Percentiles rank a stretch among this genome's conserved stretches.
Evolutionary conservation across 2,329 filamentous ascomycete genomes (phyloP).

Genomic region (Cytospora mali): DNA sequence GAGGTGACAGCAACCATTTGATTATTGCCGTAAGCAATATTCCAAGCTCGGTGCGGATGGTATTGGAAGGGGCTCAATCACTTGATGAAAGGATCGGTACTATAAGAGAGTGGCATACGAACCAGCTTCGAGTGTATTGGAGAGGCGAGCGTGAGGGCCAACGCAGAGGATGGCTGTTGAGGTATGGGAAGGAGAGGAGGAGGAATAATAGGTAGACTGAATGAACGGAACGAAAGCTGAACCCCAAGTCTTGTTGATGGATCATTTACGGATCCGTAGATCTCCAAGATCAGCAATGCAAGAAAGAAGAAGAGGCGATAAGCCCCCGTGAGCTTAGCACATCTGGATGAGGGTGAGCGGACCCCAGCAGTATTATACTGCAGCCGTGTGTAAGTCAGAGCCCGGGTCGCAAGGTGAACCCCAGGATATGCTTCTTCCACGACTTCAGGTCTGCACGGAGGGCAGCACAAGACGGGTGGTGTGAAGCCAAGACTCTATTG

Average conservation of each 20-base stretch:
- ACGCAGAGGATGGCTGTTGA: not conserved
- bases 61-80: not conserved
- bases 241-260: not conserved
- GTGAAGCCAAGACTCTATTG: slow-evolving; percentile 19
- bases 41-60: not conserved
- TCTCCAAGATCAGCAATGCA: slow-evolving; percentile 4
- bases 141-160: not conserved
- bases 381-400: slow-evolving; percentile 12
- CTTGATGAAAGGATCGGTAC: not conserved
- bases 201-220: not conserved
- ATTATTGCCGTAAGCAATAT: not conserved
- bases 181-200: not conserved
- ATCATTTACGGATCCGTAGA: slow-evolving; percentile 7
- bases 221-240: slow-evolving; percentile 7
- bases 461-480: slow-evolving; percentile 24
- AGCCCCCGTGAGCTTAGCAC: slow-evolving; percentile 6
- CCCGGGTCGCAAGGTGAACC: slow-evolving; percentile 20
- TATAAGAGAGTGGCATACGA: not conserved
- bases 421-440: slow-evolving; percentile 2
- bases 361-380: slow-evolving; percentile 19
- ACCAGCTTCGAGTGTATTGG: slow-evolving; percentile 1
- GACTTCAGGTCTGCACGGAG: slow-evolving; percentile 6
- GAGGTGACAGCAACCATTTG: not conserved
- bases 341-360: slow-evolving; percentile 18
- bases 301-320: slow-evolving; percentile 7